Base-by-base conservation (phyloP, 2,329 filamentous ascomycete genomes). In the Rutstroemia sp. region DNA sequence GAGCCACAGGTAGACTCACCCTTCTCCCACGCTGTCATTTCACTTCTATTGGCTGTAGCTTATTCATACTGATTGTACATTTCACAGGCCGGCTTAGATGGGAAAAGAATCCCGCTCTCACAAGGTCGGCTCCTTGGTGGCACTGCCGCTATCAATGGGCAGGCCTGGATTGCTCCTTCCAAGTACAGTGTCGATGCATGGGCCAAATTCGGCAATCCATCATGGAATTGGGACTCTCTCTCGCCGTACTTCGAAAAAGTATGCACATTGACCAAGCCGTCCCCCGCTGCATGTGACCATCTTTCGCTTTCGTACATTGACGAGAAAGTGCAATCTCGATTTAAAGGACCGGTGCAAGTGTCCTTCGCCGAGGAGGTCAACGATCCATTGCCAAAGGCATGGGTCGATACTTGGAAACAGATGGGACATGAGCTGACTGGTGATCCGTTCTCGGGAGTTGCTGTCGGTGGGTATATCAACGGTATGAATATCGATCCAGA, bases 181-280 rank as follows among this genome's bases (percentile, higher is more conserved):
- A 60, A 64, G n/a, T 56, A 62, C 3, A 69, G 72, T 39, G 68
- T 73, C 46, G 64, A 75, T 47, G 61, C 67, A 1, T 76, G 74
- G 73, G 67, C 67, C 21, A 63, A 60, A 2, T 58, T 76, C 8
- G 73, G 73, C 0, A 76, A 75, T 27, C 51, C 49, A 66, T 68
- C 54, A 51, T 56, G 73, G 73, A 65, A 65, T 17, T 73, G 68
- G 60, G 62, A 71, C 5, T 60, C 60, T 14, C 60, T 77, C 16
- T 61, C 69, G 1, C 73, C 71, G 1, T 75, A 76, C 54, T 68
- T 74, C 52, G 67, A 66, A n/a, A 75, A 75, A 60, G 70, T 70
- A 3, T 49, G 51, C 59, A 65, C 45, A 5, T 14, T 50, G n/a
- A 9, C 39, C 5, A 23, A 12, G 4, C 39, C 47, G 5, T 14